These are phyloP conservation scores for Tritrichomonas foetus DNA, from an alignment of 208 protist genomes.

Conservation along the genomic window DNA sequence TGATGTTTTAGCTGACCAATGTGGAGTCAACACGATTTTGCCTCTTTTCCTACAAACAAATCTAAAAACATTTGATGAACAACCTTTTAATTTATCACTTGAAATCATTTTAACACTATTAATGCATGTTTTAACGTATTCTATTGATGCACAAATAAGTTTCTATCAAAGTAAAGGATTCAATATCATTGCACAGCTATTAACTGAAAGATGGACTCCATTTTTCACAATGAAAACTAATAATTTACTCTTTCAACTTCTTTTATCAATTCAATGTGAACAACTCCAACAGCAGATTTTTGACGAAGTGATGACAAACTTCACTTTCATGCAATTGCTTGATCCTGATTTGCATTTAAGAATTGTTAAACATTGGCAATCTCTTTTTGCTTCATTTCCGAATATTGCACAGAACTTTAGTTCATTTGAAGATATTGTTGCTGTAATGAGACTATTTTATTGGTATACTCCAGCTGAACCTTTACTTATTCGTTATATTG, in stretches of 20 bases:
- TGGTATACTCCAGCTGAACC: neutral
- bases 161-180: neutral
- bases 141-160: neutral
- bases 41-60: too few relatives aligned
- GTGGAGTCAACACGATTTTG: too few relatives aligned
- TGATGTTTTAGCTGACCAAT: too few relatives aligned
- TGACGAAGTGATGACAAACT: neutral
- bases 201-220: neutral
- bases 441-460: neutral
- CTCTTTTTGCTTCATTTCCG: neutral
- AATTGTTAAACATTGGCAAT: neutral
- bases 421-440: neutral
- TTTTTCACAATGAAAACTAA: neutral
- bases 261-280: neutral
- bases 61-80: too few relatives aligned
- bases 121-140: neutral
- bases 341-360: neutral
- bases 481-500: too few relatives aligned
- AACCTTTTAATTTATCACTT: too few relatives aligned
- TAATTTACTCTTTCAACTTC: neutral
- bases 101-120: too few relatives aligned
- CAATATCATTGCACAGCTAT: neutral
- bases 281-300: neutral
- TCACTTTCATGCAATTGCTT: neutral
- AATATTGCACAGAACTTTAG: neutral